phyloP scores from a whole-genome alignment of 345 rosid species.

The Camelina laxa region DNA sequence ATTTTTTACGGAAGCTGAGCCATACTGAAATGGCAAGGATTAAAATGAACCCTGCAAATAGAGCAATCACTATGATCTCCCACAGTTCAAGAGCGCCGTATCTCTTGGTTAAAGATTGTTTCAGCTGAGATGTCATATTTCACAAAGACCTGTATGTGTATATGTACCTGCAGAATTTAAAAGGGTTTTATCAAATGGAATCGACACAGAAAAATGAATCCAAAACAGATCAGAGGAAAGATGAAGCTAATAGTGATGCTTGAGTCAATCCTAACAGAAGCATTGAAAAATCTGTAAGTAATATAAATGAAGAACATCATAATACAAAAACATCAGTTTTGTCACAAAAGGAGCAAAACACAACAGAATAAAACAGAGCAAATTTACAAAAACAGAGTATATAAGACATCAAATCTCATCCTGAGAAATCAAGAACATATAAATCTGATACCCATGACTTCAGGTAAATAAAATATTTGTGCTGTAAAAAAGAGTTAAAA shows the following conservation, averaged over 20 bases:
- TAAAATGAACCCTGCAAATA: constrained; percentile 58
- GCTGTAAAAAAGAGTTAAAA: too few relatives aligned
- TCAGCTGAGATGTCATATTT: constrained; percentile 66
- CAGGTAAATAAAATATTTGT: not conserved
- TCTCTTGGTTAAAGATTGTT: constrained; percentile 56
- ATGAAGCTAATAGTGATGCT: constrained; percentile 5
- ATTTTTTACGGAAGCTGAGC: constrained; percentile 75
- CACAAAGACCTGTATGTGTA: constrained; percentile 36
- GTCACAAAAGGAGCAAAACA: not conserved
- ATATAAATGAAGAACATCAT: not conserved
- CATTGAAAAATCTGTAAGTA: not conserved
- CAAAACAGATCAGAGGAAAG: not conserved
- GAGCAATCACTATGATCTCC: constrained; percentile 69
- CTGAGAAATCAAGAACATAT: constrained; percentile 22
- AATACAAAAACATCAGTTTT: constrained; percentile 18
- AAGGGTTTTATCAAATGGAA: constrained; percentile 16
- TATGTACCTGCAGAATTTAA: constrained; percentile 35
- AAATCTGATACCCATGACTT: constrained; percentile 15
- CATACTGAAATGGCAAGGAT: constrained; percentile 70
- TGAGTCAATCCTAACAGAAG: not conserved
- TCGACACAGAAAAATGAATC: constrained; percentile 1
- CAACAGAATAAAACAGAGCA: not conserved
- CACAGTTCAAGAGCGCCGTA: constrained; percentile 68
- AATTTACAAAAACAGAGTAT: not conserved
- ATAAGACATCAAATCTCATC: not conserved